Evolutionary conservation across 371 early-diverging fungal species (phyloP).

Genomic region (Lichtheimia corymbifera): DNA sequence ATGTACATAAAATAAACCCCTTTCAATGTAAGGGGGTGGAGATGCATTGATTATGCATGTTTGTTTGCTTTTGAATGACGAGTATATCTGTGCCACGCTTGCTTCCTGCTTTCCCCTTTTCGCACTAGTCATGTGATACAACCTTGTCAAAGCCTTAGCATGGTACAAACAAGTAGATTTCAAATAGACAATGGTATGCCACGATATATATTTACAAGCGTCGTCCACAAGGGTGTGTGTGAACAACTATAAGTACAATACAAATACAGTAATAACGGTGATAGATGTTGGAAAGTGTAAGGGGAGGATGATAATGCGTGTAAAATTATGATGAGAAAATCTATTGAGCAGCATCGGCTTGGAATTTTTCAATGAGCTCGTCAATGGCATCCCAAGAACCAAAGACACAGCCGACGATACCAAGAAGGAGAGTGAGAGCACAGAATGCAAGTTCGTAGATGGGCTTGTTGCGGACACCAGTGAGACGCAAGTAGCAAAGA

Average conservation of each 20-base stretch:
- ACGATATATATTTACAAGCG: constrained; percentile 5
- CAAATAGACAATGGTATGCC: background rate
- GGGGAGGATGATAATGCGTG: background rate
- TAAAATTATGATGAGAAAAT: background rate
- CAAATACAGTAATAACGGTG: constrained; percentile 2
- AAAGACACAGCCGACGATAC: constrained; percentile 59
- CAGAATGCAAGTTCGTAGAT: constrained; percentile 54
- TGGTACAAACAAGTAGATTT: too few species aligned
- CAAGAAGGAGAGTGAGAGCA: constrained; percentile 58
- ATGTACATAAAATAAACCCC: too few species aligned
- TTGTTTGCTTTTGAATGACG: too few species aligned
- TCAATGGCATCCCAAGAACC: constrained; percentile 65
- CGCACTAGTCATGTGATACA: background rate
- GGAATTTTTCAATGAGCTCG: constrained; percentile 11
- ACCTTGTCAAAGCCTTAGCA: background rate
- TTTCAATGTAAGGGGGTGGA: too few species aligned
- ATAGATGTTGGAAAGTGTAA: too few species aligned
- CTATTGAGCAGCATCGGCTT: background rate
- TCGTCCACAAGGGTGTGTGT: background rate
- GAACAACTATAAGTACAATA: background rate
- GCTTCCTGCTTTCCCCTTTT: too few species aligned
- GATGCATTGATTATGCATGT: too few species aligned
- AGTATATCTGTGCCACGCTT: too few species aligned
- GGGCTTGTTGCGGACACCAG: constrained; percentile 53
- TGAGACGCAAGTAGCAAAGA: constrained; percentile 62